These are phyloP conservation scores for Lagenidium giganteum DNA, from an alignment of 352 stramenopile species.

Conservation along the genomic window DNA sequence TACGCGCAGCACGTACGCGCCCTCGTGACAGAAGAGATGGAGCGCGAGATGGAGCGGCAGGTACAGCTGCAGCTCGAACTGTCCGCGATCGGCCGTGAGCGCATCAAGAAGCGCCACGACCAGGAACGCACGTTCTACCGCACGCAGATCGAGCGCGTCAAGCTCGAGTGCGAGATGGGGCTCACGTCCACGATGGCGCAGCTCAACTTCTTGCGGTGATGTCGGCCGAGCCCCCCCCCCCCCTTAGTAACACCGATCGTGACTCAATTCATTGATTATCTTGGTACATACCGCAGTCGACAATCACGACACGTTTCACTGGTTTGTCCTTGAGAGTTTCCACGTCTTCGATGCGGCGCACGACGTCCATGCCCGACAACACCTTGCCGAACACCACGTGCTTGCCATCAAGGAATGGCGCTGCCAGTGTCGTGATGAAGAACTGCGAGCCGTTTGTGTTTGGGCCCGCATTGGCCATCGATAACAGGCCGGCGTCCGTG, in stretches of 20 bases:
- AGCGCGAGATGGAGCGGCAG: constrained; percentile 56
- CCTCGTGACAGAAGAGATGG: constrained; percentile 54
- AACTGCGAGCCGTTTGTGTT: constrained; percentile 96
- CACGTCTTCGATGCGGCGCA: constrained; percentile 89
- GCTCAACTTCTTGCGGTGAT: constrained; percentile 70
- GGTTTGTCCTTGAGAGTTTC: constrained; percentile 90
- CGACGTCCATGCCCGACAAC: constrained; percentile 82
- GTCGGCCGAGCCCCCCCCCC: not conserved
- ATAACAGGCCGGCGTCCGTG: constrained; percentile 89
- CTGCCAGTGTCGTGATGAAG: constrained; percentile 91
- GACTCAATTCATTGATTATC: too few species aligned
- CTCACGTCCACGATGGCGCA: constrained; percentile 57
- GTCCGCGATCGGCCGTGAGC: constrained; percentile 29
- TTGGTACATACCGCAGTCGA: not conserved
- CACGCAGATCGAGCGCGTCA: constrained; percentile 56
- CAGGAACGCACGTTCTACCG: constrained; percentile 47
- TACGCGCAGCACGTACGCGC: constrained; percentile 49
- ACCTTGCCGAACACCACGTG: constrained; percentile 96
- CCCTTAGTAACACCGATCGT: too few species aligned
- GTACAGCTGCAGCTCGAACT: constrained; percentile 44
- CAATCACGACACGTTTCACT: constrained; percentile 57
- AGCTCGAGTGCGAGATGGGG: constrained; percentile 56
- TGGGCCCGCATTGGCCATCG: constrained; percentile 94
- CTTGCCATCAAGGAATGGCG: constrained; percentile 94
- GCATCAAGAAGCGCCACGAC: constrained; percentile 46